phyloP scores from a whole-genome alignment of 176 grass and related monocot species.

The Oryza glaberrima region DNA sequence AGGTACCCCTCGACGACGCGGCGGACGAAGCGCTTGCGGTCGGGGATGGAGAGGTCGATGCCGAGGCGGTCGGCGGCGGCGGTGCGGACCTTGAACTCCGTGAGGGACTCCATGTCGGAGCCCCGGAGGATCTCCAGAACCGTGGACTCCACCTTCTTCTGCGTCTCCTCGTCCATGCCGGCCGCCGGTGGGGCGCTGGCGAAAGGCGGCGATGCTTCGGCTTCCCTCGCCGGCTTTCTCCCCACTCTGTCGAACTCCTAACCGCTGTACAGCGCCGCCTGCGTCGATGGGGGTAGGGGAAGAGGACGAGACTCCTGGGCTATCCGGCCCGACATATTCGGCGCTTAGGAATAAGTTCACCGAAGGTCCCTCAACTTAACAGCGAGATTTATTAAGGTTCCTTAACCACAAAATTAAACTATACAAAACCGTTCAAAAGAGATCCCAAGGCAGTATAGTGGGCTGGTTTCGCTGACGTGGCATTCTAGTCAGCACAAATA shows the following conservation, averaged over 20 bases:
- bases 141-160: constrained; percentile 65
- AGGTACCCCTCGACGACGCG: constrained; percentile 73
- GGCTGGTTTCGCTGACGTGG: no score
- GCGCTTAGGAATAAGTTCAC: no score
- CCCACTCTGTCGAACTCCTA: neutral
- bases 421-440: no score
- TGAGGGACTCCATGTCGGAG: constrained; percentile 64
- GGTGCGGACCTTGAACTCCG: constrained; percentile 74
- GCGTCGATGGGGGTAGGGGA: neutral
- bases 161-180: constrained; percentile 58
- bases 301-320: neutral
- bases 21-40: constrained; percentile 73
- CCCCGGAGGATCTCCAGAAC: constrained; percentile 74
- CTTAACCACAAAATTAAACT: no score
- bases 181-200: neutral
- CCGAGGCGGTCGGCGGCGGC: constrained; percentile 66
- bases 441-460: no score
- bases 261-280: neutral
- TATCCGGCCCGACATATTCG: no score
- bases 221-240: constrained; percentile 6
- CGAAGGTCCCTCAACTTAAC: no score
- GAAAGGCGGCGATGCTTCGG: neutral
- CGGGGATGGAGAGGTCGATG: constrained; percentile 66
- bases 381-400: no score
- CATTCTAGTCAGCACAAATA: no score